These are phyloP conservation scores for Eimeria falciformis DNA, from an alignment of 169 alveolate genomes.

Conservation along the genomic window DNA sequence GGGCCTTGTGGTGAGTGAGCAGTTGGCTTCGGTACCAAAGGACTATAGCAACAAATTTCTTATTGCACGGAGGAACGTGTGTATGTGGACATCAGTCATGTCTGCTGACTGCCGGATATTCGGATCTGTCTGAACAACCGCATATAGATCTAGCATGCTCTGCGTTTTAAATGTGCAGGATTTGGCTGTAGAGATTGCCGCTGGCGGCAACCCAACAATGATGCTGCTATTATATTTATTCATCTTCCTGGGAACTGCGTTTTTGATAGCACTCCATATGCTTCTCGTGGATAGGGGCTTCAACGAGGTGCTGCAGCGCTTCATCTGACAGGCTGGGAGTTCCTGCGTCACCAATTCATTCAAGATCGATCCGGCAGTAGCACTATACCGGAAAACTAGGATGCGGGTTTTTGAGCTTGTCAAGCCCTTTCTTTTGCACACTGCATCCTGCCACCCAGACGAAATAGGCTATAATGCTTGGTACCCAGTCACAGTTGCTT, in stretches of 20 bases:
- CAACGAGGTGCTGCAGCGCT: conserved; percentile 45
- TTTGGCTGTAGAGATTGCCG: conserved; percentile 60
- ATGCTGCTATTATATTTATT: conserved; percentile 44
- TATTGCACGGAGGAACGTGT: not conserved
- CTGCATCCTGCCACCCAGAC: too few species aligned
- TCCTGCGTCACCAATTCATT: too few species aligned
- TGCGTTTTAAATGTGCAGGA: conserved; percentile 1
- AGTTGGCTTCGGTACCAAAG: not conserved
- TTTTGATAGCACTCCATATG: conserved; percentile 43
- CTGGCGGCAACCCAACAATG: conserved; percentile 19
- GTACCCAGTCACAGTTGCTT: too few species aligned
- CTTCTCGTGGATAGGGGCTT: conserved; percentile 30
- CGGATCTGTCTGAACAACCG: too few species aligned
- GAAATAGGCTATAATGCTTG: too few species aligned
- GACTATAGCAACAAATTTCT: too few species aligned
- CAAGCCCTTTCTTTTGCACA: too few species aligned
- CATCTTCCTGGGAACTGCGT: conserved; percentile 1
- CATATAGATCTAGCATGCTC: too few species aligned
- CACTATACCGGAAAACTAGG: too few species aligned
- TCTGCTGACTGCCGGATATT: too few species aligned
- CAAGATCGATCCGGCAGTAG: too few species aligned
- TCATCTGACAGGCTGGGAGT: conserved; percentile 12
- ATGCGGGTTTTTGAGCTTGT: too few species aligned
- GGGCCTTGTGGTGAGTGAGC: conserved; percentile 63
- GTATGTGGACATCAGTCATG: not conserved